phyloP scores from a whole-genome alignment of 1,284 basidiomycete species.

The Schizophyllum amplum region DNA sequence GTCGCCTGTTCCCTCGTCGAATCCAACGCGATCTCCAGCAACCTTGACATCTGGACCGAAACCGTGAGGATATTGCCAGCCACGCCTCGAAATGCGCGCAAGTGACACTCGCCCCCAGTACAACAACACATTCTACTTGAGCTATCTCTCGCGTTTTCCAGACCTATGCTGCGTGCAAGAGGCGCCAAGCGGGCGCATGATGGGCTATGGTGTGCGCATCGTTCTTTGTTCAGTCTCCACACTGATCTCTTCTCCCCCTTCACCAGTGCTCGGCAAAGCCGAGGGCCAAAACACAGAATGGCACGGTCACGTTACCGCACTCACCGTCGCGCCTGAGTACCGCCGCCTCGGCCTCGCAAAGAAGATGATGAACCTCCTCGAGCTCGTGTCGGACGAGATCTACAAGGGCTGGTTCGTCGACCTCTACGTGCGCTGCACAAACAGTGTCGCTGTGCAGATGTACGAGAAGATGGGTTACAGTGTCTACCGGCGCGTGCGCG shows the following conservation, averaged over 20 bases:
- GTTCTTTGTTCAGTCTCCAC: constrained; percentile 6
- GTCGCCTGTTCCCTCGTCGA: background rate
- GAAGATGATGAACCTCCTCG: constrained; percentile 76
- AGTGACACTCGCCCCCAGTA: constrained; percentile 40
- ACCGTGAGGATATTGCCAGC: constrained; percentile 45
- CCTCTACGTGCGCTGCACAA: constrained; percentile 82
- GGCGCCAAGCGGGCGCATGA: constrained; percentile 69
- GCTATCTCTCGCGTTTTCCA: constrained; percentile 84
- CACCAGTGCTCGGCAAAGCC: constrained; percentile 76
- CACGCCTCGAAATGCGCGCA: background rate
- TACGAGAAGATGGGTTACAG: constrained; percentile 85
- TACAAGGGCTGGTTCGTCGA: constrained; percentile 85
- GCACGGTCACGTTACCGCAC: constrained; percentile 87
- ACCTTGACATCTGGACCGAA: constrained; percentile 91
- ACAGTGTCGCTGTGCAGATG: constrained; percentile 70
- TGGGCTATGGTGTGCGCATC: constrained; percentile 72
- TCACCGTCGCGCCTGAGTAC: constrained; percentile 89
- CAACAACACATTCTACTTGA: constrained; percentile 79
- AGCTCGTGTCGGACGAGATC: constrained; percentile 68
- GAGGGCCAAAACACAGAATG: constrained; percentile 69
- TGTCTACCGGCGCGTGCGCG: constrained; percentile 76
- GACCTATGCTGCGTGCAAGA: constrained; percentile 80
- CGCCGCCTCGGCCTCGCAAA: constrained; percentile 77
- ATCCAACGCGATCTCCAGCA: constrained; percentile 38
- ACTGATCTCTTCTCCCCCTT: background rate